Evolutionary conservation across 2,329 filamentous ascomycete genomes (phyloP).

Genomic region (Cladorrhinum sp.): DNA sequence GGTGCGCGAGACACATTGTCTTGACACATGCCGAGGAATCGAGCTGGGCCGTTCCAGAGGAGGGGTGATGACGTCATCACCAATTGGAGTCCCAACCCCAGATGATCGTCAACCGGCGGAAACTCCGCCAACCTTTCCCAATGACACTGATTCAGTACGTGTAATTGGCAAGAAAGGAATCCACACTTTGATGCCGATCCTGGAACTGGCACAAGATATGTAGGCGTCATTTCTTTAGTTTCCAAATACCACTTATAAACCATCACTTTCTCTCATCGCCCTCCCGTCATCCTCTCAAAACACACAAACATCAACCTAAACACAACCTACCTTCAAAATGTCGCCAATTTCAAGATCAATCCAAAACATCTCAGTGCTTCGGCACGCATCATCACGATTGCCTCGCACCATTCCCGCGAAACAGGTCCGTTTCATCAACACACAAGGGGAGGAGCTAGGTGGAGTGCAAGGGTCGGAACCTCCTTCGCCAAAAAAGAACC

Average conservation of each 20-base stretch:
- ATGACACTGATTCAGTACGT: neutral
- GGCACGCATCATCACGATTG: neutral
- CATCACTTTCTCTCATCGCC: neutral
- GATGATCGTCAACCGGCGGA: neutral
- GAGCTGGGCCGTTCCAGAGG: neutral
- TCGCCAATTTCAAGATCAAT: neutral
- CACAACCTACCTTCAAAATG: neutral
- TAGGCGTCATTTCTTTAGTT: neutral
- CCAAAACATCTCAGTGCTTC: neutral
- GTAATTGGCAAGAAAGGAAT: neutral
- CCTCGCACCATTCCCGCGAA: neutral
- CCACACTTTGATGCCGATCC: neutral
- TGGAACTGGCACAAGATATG: neutral
- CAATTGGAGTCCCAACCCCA: neutral
- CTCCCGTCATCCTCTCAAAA: neutral
- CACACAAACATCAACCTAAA: neutral
- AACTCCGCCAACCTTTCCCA: no score
- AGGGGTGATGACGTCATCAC: neutral
- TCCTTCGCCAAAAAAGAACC: constrained; percentile 9
- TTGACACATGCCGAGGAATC: no score
- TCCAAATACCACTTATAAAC: neutral
- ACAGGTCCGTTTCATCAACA: constrained; percentile 13
- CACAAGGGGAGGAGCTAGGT: constrained; percentile 11
- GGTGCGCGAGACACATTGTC: no score
- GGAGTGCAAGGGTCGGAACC: constrained; percentile 13